Percentiles rank a stretch among this genome's conserved stretches.
Conservation (phyloP, 305 asterid genomes). For the Caryopteris hybrid region DNA sequence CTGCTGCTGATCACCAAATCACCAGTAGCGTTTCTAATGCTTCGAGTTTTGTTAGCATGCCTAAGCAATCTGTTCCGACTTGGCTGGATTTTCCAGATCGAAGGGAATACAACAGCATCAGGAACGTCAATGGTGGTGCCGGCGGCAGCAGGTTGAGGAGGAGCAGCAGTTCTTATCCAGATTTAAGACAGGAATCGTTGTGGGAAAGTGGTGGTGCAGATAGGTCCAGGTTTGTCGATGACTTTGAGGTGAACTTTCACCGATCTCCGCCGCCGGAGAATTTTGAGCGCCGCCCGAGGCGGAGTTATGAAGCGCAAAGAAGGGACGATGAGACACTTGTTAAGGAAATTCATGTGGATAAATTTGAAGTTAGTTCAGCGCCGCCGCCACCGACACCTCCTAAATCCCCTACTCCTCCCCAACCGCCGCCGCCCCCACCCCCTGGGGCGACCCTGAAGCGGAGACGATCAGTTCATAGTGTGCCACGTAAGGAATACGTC, state of each 20-base stretch:
- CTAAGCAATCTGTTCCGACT: conserved; percentile 21
- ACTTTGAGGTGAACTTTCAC: conserved; percentile 52
- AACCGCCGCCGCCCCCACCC: conserved; percentile 38
- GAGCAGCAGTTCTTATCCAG: conserved; percentile 81
- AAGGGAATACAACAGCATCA: conserved; percentile 21
- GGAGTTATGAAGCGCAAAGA: conserved; percentile 27
- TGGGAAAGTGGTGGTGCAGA: conserved; percentile 47
- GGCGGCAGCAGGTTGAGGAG: conserved; percentile 67
- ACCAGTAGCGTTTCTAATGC: conserved; percentile 3
- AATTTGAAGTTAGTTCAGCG: conserved; percentile 38
- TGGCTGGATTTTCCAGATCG: conserved; percentile 46
- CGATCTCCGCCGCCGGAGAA: conserved; percentile 31
- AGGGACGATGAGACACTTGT: conserved; percentile 25
- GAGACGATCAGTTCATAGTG: conserved; percentile 50
- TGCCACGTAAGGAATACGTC: conserved; percentile 37
- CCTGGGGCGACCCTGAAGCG: conserved; percentile 41
- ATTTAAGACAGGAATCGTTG: conserved; percentile 54
- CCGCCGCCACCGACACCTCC: conserved; percentile 33
- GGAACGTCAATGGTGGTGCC: conserved; percentile 3
- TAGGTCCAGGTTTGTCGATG: conserved; percentile 51
- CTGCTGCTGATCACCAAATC: background rate
- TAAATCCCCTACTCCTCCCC: conserved; percentile 31
- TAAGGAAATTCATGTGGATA: conserved; percentile 62
- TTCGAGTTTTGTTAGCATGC: conserved; percentile 19
- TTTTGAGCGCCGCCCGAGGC: conserved; percentile 22